These are phyloP conservation scores for Myxozyma lipomycoides DNA, from an alignment of 805 yeast genomes.

Conservation along the genomic window DNA sequence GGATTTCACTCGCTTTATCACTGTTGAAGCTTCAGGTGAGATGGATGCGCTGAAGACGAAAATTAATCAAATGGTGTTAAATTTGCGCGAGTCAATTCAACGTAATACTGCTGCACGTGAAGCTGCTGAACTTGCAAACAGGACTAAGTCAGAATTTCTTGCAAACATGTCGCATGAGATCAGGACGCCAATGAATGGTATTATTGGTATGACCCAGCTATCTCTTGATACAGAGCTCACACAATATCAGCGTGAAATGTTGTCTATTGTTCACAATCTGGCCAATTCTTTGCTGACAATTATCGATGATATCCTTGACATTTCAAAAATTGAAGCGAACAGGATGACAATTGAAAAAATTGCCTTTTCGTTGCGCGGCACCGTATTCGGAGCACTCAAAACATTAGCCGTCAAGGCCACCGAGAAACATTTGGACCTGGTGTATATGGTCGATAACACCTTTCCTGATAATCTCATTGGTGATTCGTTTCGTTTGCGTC, in stretches of 20 bases:
- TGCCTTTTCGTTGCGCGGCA: conserved; percentile 79
- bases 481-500: conserved; percentile 82
- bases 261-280: conserved; percentile 80
- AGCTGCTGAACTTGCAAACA: conserved; percentile 87
- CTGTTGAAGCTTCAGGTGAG: conserved; percentile 90
- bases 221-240: conserved; percentile 84
- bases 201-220: conserved; percentile 87
- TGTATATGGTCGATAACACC: conserved; percentile 77
- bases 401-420: conserved; percentile 87
- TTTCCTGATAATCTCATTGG: conserved; percentile 86
- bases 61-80: conserved; percentile 76
- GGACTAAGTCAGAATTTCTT: conserved; percentile 83
- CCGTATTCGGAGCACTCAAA: conserved; percentile 85
- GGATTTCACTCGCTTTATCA: conserved; percentile 82
- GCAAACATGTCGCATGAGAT: conserved; percentile 88
- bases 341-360: conserved; percentile 90
- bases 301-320: conserved; percentile 86
- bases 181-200: conserved; percentile 90
- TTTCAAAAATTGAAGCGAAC: conserved; percentile 89
- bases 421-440: conserved; percentile 74
- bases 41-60: conserved; percentile 60
- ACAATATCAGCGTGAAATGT: conserved; percentile 88
- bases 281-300: conserved; percentile 82
- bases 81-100: conserved; percentile 82
- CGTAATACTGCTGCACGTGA: conserved; percentile 91